Conservation (phyloP, 805 yeast species). For the Zygotorulaspora chibaensis region DNA sequence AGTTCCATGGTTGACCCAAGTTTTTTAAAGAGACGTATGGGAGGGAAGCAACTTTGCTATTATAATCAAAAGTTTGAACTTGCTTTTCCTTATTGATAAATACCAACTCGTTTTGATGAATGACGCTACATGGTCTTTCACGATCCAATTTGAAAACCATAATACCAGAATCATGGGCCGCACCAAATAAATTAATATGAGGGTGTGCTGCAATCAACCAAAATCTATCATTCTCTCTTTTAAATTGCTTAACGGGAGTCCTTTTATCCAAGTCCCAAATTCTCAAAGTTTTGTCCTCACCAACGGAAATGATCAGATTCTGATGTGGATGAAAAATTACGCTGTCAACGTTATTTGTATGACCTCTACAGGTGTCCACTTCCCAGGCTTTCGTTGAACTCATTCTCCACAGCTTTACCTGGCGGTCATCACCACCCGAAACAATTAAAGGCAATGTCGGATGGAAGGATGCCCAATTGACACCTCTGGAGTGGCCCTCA, state of each 20-base stretch:
- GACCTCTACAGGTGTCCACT: slow-evolving; percentile 97
- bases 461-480: slow-evolving; percentile 97
- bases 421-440: slow-evolving; percentile 93
- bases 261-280: slow-evolving; percentile 96
- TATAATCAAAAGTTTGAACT: slow-evolving; percentile 73
- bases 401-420: slow-evolving; percentile 96
- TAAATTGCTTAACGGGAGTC: slow-evolving; percentile 88
- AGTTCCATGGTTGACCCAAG: slow-evolving; percentile 81
- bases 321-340: slow-evolving; percentile 90
- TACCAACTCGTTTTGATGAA: slow-evolving; percentile 73
- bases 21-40: slow-evolving; percentile 82
- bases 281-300: slow-evolving; percentile 94
- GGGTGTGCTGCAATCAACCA: slow-evolving; percentile 93
- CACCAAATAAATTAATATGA: slow-evolving; percentile 83
- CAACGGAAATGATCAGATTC: slow-evolving; percentile 86
- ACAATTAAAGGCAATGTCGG: slow-evolving; percentile 93
- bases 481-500: slow-evolving; percentile 98
- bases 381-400: slow-evolving; percentile 98
- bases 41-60: slow-evolving; percentile 56
- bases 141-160: slow-evolving; percentile 97
- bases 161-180: slow-evolving; percentile 95
- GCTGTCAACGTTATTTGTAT: slow-evolving; percentile 86
- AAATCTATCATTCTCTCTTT: slow-evolving; percentile 89
- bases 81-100: slow-evolving; percentile 82
- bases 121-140: slow-evolving; percentile 72